Evolutionary conservation across 2,329 filamentous ascomycete species (phyloP).

Genomic region (Coniochaeta hoffmannii): DNA sequence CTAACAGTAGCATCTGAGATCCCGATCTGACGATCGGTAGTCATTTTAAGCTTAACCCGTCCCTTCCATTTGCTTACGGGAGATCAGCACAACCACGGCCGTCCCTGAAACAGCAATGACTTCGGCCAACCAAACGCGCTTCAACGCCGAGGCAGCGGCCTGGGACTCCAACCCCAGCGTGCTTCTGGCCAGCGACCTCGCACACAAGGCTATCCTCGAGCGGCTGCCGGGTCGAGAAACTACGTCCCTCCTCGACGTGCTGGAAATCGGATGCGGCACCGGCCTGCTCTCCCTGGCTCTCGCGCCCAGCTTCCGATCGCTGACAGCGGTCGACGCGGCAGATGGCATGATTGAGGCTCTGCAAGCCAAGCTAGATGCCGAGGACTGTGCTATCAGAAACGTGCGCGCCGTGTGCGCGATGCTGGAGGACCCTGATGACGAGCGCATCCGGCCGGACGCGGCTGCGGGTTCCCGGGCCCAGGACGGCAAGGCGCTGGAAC

Average conservation of each 20-base stretch:
- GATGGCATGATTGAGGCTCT: slow-evolving; percentile 47
- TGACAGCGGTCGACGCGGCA: slow-evolving; percentile 47
- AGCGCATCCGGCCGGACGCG: slow-evolving; percentile 27
- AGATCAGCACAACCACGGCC: neutral
- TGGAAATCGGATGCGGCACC: slow-evolving; percentile 51
- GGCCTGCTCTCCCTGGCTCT: slow-evolving; percentile 43
- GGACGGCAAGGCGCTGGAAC: slow-evolving; percentile 11
- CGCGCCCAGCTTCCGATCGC: slow-evolving; percentile 35
- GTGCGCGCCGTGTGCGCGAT: slow-evolving; percentile 37
- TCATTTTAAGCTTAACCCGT: neutral
- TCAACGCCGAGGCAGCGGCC: slow-evolving; percentile 44
- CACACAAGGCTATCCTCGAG: slow-evolving; percentile 35
- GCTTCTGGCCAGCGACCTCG: slow-evolving; percentile 33
- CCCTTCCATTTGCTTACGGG: neutral
- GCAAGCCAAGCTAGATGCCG: slow-evolving; percentile 30
- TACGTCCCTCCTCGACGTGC: slow-evolving; percentile 29
- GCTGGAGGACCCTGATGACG: slow-evolving; percentile 41
- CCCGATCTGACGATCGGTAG: neutral
- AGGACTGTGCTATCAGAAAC: slow-evolving; percentile 21
- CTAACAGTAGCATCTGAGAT: too few relatives aligned
- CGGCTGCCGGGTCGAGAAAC: slow-evolving; percentile 23
- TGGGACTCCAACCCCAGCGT: slow-evolving; percentile 49
- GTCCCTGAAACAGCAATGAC: neutral
- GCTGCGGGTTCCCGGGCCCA: slow-evolving; percentile 15
- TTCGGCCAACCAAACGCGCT: slow-evolving; percentile 32